phyloP scores from a whole-genome alignment of 2,329 filamentous ascomycete species.

The Blastomyces gilchristii region DNA sequence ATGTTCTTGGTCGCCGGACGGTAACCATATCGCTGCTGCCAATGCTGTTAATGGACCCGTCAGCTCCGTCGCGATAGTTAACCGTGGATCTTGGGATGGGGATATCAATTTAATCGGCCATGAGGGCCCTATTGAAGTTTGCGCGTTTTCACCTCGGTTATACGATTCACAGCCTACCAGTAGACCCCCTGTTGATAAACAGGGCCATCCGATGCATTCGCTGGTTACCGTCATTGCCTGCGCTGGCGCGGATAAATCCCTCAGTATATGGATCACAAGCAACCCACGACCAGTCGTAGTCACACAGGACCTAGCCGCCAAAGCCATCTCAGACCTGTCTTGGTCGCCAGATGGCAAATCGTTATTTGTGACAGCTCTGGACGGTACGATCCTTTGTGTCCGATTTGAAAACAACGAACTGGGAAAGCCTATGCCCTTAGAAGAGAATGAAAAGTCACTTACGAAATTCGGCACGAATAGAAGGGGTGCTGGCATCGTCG shows the following conservation, averaged over 20 bases:
- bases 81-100: constrained; percentile 83
- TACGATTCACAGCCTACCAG: constrained; percentile 61
- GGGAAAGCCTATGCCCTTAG: constrained; percentile 72
- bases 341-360: constrained; percentile 90
- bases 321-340: constrained; percentile 86
- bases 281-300: constrained; percentile 85
- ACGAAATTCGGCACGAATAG: constrained; percentile 86
- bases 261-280: constrained; percentile 97
- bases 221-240: constrained; percentile 91
- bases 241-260: constrained; percentile 88
- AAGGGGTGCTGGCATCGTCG: constrained; percentile 79
- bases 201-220: constrained; percentile 33
- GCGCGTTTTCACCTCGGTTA: constrained; percentile 86
- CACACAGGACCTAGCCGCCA: constrained; percentile 74
- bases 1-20: constrained; percentile 96
- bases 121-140: constrained; percentile 93
- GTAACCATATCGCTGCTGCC: constrained; percentile 89
- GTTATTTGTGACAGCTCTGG: constrained; percentile 75
- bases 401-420: constrained; percentile 80
- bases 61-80: constrained; percentile 91
- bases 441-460: constrained; percentile 85
- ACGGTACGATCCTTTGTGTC: constrained; percentile 74
- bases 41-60: constrained; percentile 97
- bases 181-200: constrained; percentile 37
- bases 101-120: constrained; percentile 97